These are phyloP conservation scores for Orbilia brochopaga DNA, from an alignment of 2,329 filamentous ascomycete species.

Conservation along the genomic window DNA sequence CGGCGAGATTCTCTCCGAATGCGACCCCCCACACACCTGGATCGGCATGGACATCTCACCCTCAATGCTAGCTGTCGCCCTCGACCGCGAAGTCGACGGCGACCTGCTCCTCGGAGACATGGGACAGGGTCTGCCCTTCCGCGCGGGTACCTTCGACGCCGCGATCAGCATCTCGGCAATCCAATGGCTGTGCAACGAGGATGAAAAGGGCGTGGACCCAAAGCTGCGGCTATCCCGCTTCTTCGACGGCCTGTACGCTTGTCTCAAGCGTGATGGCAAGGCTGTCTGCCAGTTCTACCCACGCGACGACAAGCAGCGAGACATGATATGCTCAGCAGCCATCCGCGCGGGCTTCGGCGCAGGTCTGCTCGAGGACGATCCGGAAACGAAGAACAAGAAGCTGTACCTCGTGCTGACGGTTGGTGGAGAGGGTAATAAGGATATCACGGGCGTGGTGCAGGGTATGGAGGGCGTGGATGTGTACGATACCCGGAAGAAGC, in stretches of 20 bases:
- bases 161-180: conserved; percentile 93
- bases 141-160: conserved; percentile 89
- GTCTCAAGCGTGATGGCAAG: conserved; percentile 78
- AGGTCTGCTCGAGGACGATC: conserved; percentile 91
- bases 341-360: conserved; percentile 95
- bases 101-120: conserved; percentile 95
- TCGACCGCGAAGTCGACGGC: conserved; percentile 89
- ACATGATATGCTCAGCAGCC: conserved; percentile 89
- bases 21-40: conserved; percentile 80
- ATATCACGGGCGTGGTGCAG: conserved; percentile 88
- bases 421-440: conserved; percentile 66
- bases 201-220: conserved; percentile 78
- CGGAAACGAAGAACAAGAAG: conserved; percentile 94
- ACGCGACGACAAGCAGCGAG: conserved; percentile 88
- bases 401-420: conserved; percentile 95
- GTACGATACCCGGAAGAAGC: conserved; percentile 69
- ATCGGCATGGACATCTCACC: conserved; percentile 95
- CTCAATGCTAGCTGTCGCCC: conserved; percentile 94
- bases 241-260: conserved; percentile 89
- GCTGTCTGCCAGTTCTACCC: conserved; percentile 98
- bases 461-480: conserved; percentile 90
- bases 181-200: conserved; percentile 98
- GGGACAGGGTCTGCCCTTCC: conserved; percentile 92
- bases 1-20: conserved; percentile 81
- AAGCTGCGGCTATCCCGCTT: conserved; percentile 80